phyloP scores from a whole-genome alignment of 371 early-diverging fungal species.

The Capniomyces stellatus region DNA sequence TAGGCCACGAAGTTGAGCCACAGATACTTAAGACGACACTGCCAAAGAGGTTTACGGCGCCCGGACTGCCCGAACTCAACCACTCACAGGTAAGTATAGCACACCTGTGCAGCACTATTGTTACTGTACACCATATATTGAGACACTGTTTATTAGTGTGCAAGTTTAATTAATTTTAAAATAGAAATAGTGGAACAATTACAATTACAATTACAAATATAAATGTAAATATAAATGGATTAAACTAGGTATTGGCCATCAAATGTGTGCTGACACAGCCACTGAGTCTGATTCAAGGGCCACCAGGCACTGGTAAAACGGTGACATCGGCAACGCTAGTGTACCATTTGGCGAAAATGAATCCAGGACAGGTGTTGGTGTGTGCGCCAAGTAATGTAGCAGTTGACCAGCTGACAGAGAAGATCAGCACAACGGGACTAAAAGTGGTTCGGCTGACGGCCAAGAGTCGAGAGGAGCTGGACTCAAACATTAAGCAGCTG shows the following conservation, averaged over 20 bases:
- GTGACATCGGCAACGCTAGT: conserved; percentile 95
- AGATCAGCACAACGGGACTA: conserved; percentile 87
- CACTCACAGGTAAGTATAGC: conserved; percentile 88
- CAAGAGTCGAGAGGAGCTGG: conserved; percentile 83
- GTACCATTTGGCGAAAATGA: conserved; percentile 87
- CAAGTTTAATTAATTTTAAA: no score
- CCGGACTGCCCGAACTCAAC: conserved; percentile 90
- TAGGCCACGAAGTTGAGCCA: conserved; percentile 87
- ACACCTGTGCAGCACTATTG: no score
- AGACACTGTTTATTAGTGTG: no score
- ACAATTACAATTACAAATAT: no score
- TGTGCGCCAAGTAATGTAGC: conserved; percentile 99
- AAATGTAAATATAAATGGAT: no score
- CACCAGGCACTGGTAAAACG: conserved; percentile 97
- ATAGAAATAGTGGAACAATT: no score
- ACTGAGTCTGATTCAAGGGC: conserved; percentile 92
- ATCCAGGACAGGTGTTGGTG: conserved; percentile 84
- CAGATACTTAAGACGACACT: conserved; percentile 43
- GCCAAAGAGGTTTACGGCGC: conserved; percentile 77
- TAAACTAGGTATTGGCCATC: conserved; percentile 50
- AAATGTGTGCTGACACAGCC: conserved; percentile 78
- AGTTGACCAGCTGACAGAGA: conserved; percentile 94
- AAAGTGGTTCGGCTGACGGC: conserved; percentile 93
- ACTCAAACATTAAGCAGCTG: conserved; percentile 76
- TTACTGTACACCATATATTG: no score